A percentile compares a stretch with the other conserved stretches of the same genome.
Evolutionary conservation across 1,284 basidiomycete genomes (phyloP).

Genomic region (Athelia psychrophila): DNA sequence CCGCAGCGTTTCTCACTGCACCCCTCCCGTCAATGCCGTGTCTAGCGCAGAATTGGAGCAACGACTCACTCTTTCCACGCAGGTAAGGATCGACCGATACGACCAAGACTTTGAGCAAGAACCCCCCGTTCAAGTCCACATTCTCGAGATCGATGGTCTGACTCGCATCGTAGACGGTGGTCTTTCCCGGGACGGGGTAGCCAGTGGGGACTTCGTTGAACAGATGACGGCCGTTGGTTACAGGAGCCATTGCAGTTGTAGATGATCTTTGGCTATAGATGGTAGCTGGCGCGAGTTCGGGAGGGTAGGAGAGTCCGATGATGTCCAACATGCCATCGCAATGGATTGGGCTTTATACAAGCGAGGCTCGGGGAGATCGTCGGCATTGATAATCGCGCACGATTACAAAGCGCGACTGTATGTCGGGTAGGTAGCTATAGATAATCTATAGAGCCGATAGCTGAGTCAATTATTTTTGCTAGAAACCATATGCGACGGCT

Average conservation of each 20-base stretch:
- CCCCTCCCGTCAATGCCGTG: conserved; percentile 11
- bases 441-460: too few relatives aligned
- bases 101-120: conserved; percentile 46
- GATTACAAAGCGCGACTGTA: too few relatives aligned
- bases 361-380: too few relatives aligned
- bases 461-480: too few relatives aligned
- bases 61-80: conserved; percentile 28
- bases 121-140: conserved; percentile 46
- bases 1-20: conserved; percentile 27
- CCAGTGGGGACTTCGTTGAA: conserved; percentile 34
- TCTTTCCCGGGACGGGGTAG: conserved; percentile 46
- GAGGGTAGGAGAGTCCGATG: too few relatives aligned
- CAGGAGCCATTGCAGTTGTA: conserved; percentile 32
- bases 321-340: too few relatives aligned
- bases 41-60: not conserved
- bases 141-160: conserved; percentile 49
- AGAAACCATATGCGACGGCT: too few relatives aligned
- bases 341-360: too few relatives aligned
- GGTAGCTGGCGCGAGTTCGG: too few relatives aligned
- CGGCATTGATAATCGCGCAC: too few relatives aligned
- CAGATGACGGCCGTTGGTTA: conserved; percentile 32
- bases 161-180: conserved; percentile 43
- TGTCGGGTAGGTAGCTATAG: too few relatives aligned
- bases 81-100: conserved; percentile 51
- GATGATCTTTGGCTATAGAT: too few relatives aligned